Conservation (phyloP, 2,329 filamentous ascomycete genomes). For the Penicillium sp. region DNA sequence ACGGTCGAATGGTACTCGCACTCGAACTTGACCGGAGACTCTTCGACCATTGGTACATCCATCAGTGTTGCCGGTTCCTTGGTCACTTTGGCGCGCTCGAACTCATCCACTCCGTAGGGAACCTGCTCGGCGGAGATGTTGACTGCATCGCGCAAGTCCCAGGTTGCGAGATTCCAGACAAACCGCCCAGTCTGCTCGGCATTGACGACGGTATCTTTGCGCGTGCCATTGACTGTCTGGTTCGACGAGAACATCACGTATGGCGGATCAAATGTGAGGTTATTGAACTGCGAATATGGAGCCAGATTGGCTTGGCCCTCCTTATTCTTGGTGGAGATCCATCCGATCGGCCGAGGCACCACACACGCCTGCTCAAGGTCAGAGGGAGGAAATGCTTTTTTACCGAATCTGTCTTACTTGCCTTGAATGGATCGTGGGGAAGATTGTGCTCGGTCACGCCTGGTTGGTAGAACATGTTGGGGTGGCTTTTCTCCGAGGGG, state of each 20-base stretch:
- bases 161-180: conserved; percentile 61
- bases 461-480: conserved; percentile 53
- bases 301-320: conserved; percentile 55
- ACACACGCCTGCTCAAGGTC: conserved; percentile 47
- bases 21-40: conserved; percentile 58
- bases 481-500: no score
- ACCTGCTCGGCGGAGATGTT: conserved; percentile 56
- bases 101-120: conserved; percentile 54
- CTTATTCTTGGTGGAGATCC: conserved; percentile 57
- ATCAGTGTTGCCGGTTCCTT: conserved; percentile 47
- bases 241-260: conserved; percentile 63
- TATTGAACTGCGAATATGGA: conserved; percentile 62
- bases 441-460: conserved; percentile 53
- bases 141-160: conserved; percentile 53
- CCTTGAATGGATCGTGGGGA: conserved; percentile 57
- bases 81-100: conserved; percentile 49
- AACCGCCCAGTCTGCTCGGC: conserved; percentile 56
- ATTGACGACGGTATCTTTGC: conserved; percentile 59
- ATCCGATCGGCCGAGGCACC: conserved; percentile 60
- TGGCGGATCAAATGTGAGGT: conserved; percentile 61
- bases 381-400: background rate
- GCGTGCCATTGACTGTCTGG: conserved; percentile 46
- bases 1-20: conserved; percentile 57
- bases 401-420: conserved; percentile 15
- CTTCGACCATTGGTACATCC: conserved; percentile 52